phyloP scores from a whole-genome alignment of 179 eudicot species.

The Nepenthes alata region DNA sequence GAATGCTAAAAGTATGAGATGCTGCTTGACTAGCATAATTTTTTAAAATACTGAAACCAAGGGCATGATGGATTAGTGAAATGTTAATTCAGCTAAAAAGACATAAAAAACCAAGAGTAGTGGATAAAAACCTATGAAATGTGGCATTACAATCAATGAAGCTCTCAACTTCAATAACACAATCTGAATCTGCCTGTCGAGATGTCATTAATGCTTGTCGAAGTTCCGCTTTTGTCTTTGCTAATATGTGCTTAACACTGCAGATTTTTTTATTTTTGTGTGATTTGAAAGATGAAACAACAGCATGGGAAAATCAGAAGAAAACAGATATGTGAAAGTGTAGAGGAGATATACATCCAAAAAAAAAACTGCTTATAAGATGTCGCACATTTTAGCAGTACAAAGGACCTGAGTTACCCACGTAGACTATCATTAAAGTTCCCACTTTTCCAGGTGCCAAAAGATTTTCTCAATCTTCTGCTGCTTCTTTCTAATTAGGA shows the following conservation, averaged over 20 bases:
- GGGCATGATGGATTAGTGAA: slow-evolving; percentile 9
- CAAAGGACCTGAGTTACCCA: no score
- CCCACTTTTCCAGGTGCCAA: no score
- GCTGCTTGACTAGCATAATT: slow-evolving; percentile 53
- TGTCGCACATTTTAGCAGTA: no score
- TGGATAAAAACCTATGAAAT: slow-evolving; percentile 58
- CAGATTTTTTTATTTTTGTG: slow-evolving; percentile 10
- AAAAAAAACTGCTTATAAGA: no score
- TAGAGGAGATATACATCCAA: background rate
- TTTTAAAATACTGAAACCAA: slow-evolving; percentile 44
- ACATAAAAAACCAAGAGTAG: slow-evolving; percentile 3
- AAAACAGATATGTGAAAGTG: background rate
- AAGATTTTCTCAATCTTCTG: no score
- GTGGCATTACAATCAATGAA: slow-evolving; percentile 56
- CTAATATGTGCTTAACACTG: slow-evolving; percentile 71
- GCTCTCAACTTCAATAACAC: slow-evolving; percentile 76
- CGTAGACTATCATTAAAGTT: no score
- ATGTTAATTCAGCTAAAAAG: slow-evolving; percentile 1
- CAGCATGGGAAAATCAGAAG: slow-evolving; percentile 3
- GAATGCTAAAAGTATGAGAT: slow-evolving; percentile 39
- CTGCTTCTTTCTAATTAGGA: no score
- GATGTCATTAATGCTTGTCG: slow-evolving; percentile 52
- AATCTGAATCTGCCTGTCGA: slow-evolving; percentile 52
- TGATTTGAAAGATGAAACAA: slow-evolving; percentile 1
- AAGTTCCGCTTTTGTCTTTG: slow-evolving; percentile 53